A percentile compares a stretch with the other conserved stretches of the same genome.
These are phyloP conservation scores for Podila epicladia DNA, from an alignment of 192 early-diverging fungal species.

Conservation along the genomic window DNA sequence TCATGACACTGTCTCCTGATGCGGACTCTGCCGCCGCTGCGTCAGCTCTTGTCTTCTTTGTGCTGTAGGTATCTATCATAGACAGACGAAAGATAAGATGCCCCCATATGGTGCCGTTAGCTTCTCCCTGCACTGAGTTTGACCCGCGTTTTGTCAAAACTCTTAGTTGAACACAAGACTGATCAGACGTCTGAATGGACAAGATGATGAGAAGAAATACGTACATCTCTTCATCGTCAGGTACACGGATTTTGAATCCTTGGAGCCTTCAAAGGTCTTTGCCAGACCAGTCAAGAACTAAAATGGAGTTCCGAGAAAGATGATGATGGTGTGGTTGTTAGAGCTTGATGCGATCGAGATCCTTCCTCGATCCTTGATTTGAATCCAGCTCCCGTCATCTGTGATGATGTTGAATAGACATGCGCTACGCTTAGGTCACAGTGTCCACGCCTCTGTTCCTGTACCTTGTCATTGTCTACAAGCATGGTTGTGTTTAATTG, in stretches of 20 bases:
- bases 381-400: background rate
- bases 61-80: slow-evolving; percentile 19
- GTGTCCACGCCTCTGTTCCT: background rate
- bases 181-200: too few species aligned
- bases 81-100: too few species aligned
- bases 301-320: background rate
- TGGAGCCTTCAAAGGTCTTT: slow-evolving; percentile 49
- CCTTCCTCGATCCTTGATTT: background rate
- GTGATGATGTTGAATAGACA: background rate
- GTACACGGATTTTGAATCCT: slow-evolving; percentile 35
- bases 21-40: slow-evolving; percentile 21
- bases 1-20: slow-evolving; percentile 32
- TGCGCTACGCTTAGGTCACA: background rate
- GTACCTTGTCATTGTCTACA: slow-evolving; percentile 4
- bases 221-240: slow-evolving; percentile 49
- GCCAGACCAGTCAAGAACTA: slow-evolving; percentile 49
- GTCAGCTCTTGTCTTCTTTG: slow-evolving; percentile 37
- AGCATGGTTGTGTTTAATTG: background rate
- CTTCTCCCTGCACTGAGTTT: too few species aligned
- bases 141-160: too few species aligned
- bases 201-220: background rate
- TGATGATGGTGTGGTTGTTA: background rate
- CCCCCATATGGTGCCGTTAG: too few species aligned
- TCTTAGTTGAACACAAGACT: background rate
- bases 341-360: background rate